Conservation (phyloP, 805 yeast species). For the Hanseniaspora taiwanica region DNA sequence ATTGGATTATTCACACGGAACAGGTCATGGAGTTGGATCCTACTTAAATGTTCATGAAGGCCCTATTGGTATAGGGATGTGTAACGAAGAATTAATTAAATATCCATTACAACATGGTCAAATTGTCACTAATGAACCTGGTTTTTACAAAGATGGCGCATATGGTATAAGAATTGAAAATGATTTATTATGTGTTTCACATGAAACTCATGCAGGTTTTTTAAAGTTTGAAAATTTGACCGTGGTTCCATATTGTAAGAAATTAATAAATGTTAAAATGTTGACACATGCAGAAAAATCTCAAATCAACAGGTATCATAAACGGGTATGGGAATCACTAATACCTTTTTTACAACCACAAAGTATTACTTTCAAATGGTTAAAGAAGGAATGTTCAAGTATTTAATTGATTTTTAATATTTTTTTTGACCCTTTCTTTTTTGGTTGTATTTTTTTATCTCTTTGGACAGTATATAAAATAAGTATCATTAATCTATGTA, state of each 20-base stretch:
- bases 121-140: constrained; percentile 85
- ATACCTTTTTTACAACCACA: constrained; percentile 41
- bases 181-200: constrained; percentile 45
- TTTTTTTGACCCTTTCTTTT: no score
- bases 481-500: no score
- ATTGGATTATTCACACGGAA: constrained; percentile 81
- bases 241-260: constrained; percentile 69
- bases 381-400: constrained; percentile 39
- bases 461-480: no score
- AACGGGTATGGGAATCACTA: constrained; percentile 38
- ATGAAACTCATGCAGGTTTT: constrained; percentile 35
- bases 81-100: constrained; percentile 25
- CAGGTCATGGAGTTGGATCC: constrained; percentile 96
- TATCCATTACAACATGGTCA: constrained; percentile 54
- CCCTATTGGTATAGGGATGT: constrained; percentile 67
- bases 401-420: no score
- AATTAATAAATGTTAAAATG: constrained; percentile 49
- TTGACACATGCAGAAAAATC: constrained; percentile 46
- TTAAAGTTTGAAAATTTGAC: constrained; percentile 76
- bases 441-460: no score
- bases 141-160: constrained; percentile 79
- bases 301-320: constrained; percentile 62
- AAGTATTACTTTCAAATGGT: constrained; percentile 54
- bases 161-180: constrained; percentile 87
- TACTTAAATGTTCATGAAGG: constrained; percentile 90